Evolutionary conservation across 495 filamentous ascomycete genomes (phyloP).

Genomic region (Hypoxylon cercidicola): DNA sequence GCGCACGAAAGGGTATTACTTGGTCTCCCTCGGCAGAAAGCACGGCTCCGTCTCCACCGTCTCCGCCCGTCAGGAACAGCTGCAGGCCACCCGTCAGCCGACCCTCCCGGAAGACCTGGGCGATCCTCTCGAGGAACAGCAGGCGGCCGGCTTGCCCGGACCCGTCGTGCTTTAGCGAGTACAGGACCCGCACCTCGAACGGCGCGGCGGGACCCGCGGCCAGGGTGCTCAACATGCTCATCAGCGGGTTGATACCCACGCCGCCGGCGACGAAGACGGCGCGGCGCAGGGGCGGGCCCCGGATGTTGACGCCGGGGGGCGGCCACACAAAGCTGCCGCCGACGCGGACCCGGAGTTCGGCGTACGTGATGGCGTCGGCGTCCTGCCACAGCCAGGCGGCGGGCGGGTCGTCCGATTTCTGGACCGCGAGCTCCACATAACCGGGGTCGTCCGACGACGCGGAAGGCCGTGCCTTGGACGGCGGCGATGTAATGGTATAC

Average conservation of each 20-base stretch:
- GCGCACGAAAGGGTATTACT: slow-evolving; percentile 53
- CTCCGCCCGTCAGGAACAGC: slow-evolving; percentile 49
- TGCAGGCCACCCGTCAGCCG: slow-evolving; percentile 43
- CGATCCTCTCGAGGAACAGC: slow-evolving; percentile 59
- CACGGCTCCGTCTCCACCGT: slow-evolving; percentile 31
- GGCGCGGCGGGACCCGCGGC: slow-evolving; percentile 30
- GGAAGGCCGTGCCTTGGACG: slow-evolving; percentile 56
- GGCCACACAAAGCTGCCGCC: slow-evolving; percentile 87
- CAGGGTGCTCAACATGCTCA: slow-evolving; percentile 57
- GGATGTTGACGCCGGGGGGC: slow-evolving; percentile 55
- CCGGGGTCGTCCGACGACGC: slow-evolving; percentile 37
- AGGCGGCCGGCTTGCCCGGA: slow-evolving; percentile 37
- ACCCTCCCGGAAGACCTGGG: slow-evolving; percentile 44
- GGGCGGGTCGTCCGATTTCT: slow-evolving; percentile 69
- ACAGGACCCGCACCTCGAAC: slow-evolving; percentile 51
- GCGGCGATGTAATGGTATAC: slow-evolving; percentile 87
- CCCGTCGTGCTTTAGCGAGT: slow-evolving; percentile 52
- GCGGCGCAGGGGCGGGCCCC: slow-evolving; percentile 60
- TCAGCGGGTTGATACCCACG: slow-evolving; percentile 80
- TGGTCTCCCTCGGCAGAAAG: slow-evolving; percentile 33
- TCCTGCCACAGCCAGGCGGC: slow-evolving; percentile 80
- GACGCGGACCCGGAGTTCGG: slow-evolving; percentile 71
- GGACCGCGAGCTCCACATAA: slow-evolving; percentile 80
- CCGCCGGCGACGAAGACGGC: slow-evolving; percentile 83
- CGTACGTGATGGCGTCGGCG: slow-evolving; percentile 64